phyloP scores from a whole-genome alignment of 331 rosid species.

The Pyracantha coccinea region DNA sequence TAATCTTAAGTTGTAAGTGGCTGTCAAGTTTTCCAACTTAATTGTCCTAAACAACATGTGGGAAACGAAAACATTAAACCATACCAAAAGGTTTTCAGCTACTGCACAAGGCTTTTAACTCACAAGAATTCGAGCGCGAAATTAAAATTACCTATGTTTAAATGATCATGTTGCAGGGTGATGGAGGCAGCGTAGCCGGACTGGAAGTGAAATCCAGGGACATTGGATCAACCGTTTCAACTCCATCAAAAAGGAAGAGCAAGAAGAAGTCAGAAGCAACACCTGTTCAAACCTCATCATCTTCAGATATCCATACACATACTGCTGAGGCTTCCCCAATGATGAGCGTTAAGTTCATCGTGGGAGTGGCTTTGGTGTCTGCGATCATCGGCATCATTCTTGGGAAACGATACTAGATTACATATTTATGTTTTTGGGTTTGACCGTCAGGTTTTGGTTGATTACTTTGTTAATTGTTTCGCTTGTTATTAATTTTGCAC shows the following conservation, averaged over 20 bases:
- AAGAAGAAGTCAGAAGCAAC: constrained; percentile 72
- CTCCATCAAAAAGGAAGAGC: constrained; percentile 67
- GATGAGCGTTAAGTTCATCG: constrained; percentile 40
- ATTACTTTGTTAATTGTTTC: background rate
- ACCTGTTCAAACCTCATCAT: constrained; percentile 40
- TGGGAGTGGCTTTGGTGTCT: constrained; percentile 72
- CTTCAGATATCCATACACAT: constrained; percentile 33
- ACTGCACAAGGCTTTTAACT: too few relatives aligned
- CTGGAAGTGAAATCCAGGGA: constrained; percentile 73
- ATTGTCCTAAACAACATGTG: background rate
- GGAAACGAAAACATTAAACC: background rate
- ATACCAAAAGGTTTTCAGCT: background rate
- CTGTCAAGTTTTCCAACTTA: background rate
- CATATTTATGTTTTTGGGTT: constrained; percentile 20
- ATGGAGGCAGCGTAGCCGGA: constrained; percentile 23
- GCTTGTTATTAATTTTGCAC: constrained; percentile 14
- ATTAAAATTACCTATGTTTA: background rate
- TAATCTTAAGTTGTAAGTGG: background rate
- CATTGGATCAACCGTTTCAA: constrained; percentile 55
- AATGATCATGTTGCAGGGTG: constrained; percentile 38
- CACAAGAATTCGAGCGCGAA: too few relatives aligned
- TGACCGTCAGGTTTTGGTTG: constrained; percentile 7
- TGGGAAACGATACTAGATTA: constrained; percentile 67
- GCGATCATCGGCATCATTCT: constrained; percentile 69
- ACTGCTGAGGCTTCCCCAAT: constrained; percentile 42